Evolutionary conservation across 495 filamentous ascomycete species (phyloP), one percentile per base, ranked within the genome.

Genomic region (Choiromyces venosus): DNA sequence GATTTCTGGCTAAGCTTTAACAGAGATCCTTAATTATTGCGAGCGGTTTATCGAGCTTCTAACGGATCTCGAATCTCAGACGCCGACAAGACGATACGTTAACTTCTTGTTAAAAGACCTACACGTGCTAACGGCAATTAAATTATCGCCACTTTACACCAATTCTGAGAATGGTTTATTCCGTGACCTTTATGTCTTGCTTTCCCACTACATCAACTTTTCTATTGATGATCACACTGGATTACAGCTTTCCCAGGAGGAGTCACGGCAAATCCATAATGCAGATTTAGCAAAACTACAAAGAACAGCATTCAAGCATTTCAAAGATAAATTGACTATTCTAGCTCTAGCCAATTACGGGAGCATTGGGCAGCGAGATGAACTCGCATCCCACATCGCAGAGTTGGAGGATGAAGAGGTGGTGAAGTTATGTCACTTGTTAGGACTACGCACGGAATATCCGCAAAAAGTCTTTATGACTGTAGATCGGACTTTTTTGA

Each of bases 321-420:
- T 95, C 84, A 94, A 93, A 76, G 89, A 92, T 16, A 97, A 97
- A 82, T 84, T 99, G 37, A 95, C 89, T 37, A 90, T 98, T 67
- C 85, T 99, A 67, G 93, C 94, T 7, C 84, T 99, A 39, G 93
- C 95, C 2, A 98, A 99, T 76, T 94, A 96, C 79, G 93, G 91
- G 25, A 91, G 91, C 14, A 90, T 98, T 74, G 91, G 93, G 68
- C 88, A 91, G 78, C 86, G 92, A 65, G 81, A 85, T 2, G 96
- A 97, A 73, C 85, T 98, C 16, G 88, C 93, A 81, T 88, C 88
- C 25, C 91, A 97, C 76, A 84, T 98, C 5, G 87, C 88, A 61
- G 84, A 85, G 6, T 85, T 99, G 67, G 87, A 87, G 19, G 91
- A 94, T 66, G 84, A 84, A 2, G 94, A 97, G 81, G 83, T 98